Evolutionary conservation across 1,284 basidiomycete species (phyloP).

Genomic region (Trametes pubescens): DNA sequence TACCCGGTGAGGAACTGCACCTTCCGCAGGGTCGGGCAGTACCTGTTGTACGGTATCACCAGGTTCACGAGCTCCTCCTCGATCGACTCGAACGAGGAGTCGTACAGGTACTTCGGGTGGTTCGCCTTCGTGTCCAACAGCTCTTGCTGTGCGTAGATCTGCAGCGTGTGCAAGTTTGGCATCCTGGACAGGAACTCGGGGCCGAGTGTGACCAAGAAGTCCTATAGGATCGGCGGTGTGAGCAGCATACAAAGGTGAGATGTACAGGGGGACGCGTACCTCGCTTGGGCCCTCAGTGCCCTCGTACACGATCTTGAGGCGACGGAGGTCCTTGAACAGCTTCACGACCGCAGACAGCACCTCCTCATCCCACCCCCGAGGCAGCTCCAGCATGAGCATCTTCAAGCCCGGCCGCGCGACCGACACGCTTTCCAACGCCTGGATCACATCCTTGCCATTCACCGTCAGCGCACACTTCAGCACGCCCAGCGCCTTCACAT

Average conservation of each 20-base stretch:
- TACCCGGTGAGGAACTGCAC: constrained; percentile 39
- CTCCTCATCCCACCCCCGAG: constrained; percentile 43
- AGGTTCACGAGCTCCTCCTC: constrained; percentile 42
- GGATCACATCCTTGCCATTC: constrained; percentile 35
- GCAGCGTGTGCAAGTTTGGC: constrained; percentile 37
- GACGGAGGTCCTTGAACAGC: constrained; percentile 39
- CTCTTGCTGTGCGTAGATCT: constrained; percentile 34
- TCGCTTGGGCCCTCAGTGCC: constrained; percentile 35
- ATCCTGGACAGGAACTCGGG: constrained; percentile 39
- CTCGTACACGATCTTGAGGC: constrained; percentile 40
- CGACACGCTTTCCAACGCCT: constrained; percentile 34
- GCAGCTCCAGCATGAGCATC: constrained; percentile 40
- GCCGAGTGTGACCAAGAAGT: constrained; percentile 39
- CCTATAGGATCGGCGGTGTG: constrained; percentile 24
- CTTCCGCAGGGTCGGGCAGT: constrained; percentile 35
- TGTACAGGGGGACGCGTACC: constrained; percentile 27
- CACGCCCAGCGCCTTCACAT: constrained; percentile 38
- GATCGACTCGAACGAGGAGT: constrained; percentile 35
- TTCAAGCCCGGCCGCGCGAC: constrained; percentile 30
- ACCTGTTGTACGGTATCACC: constrained; percentile 42
- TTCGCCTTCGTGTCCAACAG: constrained; percentile 16
- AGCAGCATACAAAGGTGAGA: background rate
- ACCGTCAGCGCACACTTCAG: constrained; percentile 33
- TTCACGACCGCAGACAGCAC: constrained; percentile 38
- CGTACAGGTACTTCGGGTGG: constrained; percentile 34